phyloP scores from a whole-genome alignment of 805 yeast species.

The Kodamaea kakaduensis region DNA sequence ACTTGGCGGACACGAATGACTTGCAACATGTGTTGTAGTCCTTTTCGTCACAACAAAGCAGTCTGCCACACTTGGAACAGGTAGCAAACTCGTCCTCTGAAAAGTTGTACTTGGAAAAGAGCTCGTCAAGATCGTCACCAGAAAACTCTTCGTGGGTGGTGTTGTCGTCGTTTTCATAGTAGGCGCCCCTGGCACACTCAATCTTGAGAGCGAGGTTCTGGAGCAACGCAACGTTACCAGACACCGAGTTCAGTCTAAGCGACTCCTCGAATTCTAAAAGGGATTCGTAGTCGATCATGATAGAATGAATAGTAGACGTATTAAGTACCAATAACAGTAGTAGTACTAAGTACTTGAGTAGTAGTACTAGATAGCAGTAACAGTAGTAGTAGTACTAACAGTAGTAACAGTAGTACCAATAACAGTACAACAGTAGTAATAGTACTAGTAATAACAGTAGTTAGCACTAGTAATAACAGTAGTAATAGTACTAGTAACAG shows the following conservation, averaged over 20 bases:
- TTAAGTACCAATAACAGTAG: too few species aligned
- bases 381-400: too few species aligned
- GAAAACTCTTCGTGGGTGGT: conserved; percentile 11
- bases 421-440: too few species aligned
- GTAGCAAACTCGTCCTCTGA: conserved; percentile 30
- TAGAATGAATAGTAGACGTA: neutral
- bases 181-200: conserved; percentile 17
- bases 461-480: too few species aligned
- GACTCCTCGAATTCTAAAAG: conserved; percentile 36
- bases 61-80: conserved; percentile 28
- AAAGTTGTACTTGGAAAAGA: conserved; percentile 19
- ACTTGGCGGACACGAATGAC: conserved; percentile 16
- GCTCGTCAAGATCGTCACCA: conserved; percentile 14
- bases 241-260: conserved; percentile 16
- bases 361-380: too few species aligned
- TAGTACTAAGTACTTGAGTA: too few species aligned
- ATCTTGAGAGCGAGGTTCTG: conserved; percentile 26
- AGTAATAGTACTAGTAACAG: too few species aligned
- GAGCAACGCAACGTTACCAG: conserved; percentile 18
- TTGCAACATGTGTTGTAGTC: conserved; percentile 23
- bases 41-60: conserved; percentile 12
- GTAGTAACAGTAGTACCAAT: too few species aligned
- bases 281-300: conserved; percentile 21
- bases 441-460: too few species aligned
- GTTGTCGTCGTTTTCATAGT: conserved; percentile 11